Percentiles rank a stretch among this genome's conserved stretches.
These are phyloP conservation scores for Isabelozyma gotoi DNA, from an alignment of 805 yeast genomes.

Conservation along the genomic window DNA sequence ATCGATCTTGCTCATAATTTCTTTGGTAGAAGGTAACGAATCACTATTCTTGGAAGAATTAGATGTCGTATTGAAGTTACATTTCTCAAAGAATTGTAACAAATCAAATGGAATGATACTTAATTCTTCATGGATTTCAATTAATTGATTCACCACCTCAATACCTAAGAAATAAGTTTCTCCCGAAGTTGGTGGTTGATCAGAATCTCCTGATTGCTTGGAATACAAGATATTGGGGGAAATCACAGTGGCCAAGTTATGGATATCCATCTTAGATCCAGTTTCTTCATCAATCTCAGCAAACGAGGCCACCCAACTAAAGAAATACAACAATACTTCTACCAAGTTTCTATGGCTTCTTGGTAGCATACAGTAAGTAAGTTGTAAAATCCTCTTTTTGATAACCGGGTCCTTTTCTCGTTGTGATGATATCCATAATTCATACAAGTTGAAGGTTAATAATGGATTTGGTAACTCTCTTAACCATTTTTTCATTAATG, in stretches of 20 bases:
- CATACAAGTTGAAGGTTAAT: conserved; percentile 71
- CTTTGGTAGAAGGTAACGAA: conserved; percentile 27
- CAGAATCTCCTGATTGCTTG: conserved; percentile 36
- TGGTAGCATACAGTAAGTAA: conserved; percentile 77
- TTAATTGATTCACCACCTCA: conserved; percentile 82
- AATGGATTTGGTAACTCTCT: conserved; percentile 93
- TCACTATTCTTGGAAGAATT: conserved; percentile 12
- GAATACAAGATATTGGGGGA: conserved; percentile 86
- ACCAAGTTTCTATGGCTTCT: conserved; percentile 76
- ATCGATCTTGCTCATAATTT: conserved; percentile 32
- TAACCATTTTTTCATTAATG: conserved; percentile 84
- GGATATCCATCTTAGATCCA: conserved; percentile 91
- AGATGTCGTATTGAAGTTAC: conserved; percentile 33
- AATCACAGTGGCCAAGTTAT: conserved; percentile 91
- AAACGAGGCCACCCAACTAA: conserved; percentile 95
- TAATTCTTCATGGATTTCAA: conserved; percentile 77
- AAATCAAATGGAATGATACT: conserved; percentile 73
- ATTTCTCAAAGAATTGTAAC: conserved; percentile 45
- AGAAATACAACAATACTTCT: conserved; percentile 81
- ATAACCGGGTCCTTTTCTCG: conserved; percentile 43
- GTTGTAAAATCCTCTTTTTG: conserved; percentile 55
- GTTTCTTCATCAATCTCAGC: conserved; percentile 87
- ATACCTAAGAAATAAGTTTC: conserved; percentile 85
- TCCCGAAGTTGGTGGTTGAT: conserved; percentile 37
- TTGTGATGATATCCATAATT: conserved; percentile 74